Evolutionary conservation across 306 rosid genomes (phyloP), one percentile per base, ranked within the genome.

Genomic region (Rosa lucieae): DNA sequence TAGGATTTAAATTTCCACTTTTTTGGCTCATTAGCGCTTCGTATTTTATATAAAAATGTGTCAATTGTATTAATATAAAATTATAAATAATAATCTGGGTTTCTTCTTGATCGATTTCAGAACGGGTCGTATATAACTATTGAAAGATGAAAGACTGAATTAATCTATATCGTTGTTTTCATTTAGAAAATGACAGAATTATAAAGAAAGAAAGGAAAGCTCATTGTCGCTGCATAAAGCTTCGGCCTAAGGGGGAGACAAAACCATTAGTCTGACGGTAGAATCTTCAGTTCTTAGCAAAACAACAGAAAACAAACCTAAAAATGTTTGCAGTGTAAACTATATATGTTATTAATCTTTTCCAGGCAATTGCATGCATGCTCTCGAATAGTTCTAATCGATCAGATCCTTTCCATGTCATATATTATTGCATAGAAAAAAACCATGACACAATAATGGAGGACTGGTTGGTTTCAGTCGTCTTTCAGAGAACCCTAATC

Each of bases 251-350:
- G 77, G 77, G 87, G 86, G 97, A 85, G 93, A 92, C 92, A 90
- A 67, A 87, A 67, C 84, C 46, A 77, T 63, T 67, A 74, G 76
- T 81, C 97, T 85, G 85, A 77, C 85, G 73, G 71, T 78, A 82
- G 94, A 93, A 93, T 93, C 97, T 91, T 87, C 88, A 84, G 78
- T 90, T 88, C 83, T 82, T 88, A 89, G 70, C 92, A 79, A 85
- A 79, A 84, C 56, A 85, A 88, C 89, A 89, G 72, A 84, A 80
- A 88, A 82, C 67, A 86, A 83, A 52, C 76, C 73, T 71, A 15
- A 15, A 73, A 67, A 1, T 18, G 6, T 17, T 20, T 17, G 71
- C 71, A 58, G 13, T 23, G 65, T 8, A 7, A 66, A 37, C 70
- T 15, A 67, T 37, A 15, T 37, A 5, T 67, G 48, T 67, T 29